Conservation (phyloP, 352 stramenopile genomes). For the Phytophthora meadii region DNA sequence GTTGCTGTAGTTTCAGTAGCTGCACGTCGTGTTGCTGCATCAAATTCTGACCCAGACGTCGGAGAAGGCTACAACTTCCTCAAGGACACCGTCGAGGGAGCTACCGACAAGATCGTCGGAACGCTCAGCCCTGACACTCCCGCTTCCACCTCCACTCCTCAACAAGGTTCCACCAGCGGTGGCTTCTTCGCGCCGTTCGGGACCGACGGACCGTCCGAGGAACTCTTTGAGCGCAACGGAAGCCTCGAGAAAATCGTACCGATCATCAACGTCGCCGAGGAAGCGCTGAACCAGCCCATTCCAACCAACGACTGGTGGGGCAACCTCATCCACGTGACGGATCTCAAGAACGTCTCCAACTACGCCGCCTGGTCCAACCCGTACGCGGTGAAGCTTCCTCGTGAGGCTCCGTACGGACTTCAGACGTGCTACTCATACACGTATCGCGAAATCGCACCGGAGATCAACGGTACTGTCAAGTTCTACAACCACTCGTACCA, state of each 20-base stretch:
- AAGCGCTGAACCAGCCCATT: slow-evolving; percentile 59
- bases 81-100: slow-evolving; percentile 12
- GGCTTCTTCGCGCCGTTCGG: slow-evolving; percentile 49
- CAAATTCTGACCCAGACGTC: slow-evolving; percentile 14
- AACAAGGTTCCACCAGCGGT: slow-evolving; percentile 20
- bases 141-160: not conserved
- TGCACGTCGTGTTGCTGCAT: slow-evolving; percentile 1
- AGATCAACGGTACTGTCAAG: slow-evolving; percentile 59
- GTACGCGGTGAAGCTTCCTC: slow-evolving; percentile 66
- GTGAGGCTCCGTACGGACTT: slow-evolving; percentile 55
- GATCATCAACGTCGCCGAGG: slow-evolving; percentile 64
- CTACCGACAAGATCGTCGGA: slow-evolving; percentile 20
- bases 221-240: slow-evolving; percentile 53
- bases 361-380: slow-evolving; percentile 71
- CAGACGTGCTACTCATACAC: slow-evolving; percentile 69
- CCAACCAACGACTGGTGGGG: slow-evolving; percentile 88
- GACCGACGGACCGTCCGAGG: slow-evolving; percentile 46
- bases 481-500: slow-evolving; percentile 67
- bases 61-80: slow-evolving; percentile 29
- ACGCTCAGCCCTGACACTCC: slow-evolving; percentile 14
- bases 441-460: slow-evolving; percentile 52
- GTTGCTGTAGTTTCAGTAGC: not conserved
- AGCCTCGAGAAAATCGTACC: slow-evolving; percentile 55
- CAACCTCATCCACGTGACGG: slow-evolving; percentile 71
- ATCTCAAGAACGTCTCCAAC: slow-evolving; percentile 48